Conservation (phyloP, 2,329 filamentous ascomycete genomes). For the Clarireedia hainanense region DNA sequence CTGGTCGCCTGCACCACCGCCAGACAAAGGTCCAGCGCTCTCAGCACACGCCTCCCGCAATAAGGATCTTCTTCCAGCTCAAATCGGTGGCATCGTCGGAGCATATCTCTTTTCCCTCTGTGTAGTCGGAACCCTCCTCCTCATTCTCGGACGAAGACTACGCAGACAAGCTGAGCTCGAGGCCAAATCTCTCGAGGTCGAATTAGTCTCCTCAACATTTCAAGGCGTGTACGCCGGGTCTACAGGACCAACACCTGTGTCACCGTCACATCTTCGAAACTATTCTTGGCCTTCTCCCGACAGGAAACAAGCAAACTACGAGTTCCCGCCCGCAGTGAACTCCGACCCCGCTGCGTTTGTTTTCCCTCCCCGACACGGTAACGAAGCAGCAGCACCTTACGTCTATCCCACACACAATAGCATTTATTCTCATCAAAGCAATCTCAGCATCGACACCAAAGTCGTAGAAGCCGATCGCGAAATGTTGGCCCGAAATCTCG, state of each 20-base stretch:
- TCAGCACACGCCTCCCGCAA: conserved; percentile 53
- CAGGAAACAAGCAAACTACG: conserved; percentile 13
- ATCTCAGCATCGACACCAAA: conserved; percentile 58
- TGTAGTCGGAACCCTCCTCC: conserved; percentile 59
- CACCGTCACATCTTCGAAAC: conserved; percentile 29
- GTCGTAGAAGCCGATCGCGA: conserved; percentile 67
- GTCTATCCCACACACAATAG: conserved; percentile 36
- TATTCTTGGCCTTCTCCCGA: conserved; percentile 45
- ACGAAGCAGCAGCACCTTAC: conserved; percentile 31
- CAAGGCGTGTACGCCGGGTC: not conserved
- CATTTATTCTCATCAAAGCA: conserved; percentile 5
- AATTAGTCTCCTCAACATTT: conserved; percentile 27
- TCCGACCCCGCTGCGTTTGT: conserved; percentile 5
- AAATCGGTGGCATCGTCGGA: conserved; percentile 77
- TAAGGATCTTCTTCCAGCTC: conserved; percentile 61
- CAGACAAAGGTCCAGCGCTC: conserved; percentile 52
- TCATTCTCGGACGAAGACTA: conserved; percentile 52
- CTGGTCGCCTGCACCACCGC: conserved; percentile 48
- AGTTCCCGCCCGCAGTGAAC: not conserved
- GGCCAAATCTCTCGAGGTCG: conserved; percentile 23
- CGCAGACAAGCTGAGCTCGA: conserved; percentile 26
- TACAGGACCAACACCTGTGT: conserved; percentile 19
- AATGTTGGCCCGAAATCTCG: conserved; percentile 74
- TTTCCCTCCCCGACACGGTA: conserved; percentile 18
- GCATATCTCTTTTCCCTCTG: conserved; percentile 74